Base-by-base conservation (phyloP, 805 yeast species). In the Kregervanrija delftensis region DNA sequence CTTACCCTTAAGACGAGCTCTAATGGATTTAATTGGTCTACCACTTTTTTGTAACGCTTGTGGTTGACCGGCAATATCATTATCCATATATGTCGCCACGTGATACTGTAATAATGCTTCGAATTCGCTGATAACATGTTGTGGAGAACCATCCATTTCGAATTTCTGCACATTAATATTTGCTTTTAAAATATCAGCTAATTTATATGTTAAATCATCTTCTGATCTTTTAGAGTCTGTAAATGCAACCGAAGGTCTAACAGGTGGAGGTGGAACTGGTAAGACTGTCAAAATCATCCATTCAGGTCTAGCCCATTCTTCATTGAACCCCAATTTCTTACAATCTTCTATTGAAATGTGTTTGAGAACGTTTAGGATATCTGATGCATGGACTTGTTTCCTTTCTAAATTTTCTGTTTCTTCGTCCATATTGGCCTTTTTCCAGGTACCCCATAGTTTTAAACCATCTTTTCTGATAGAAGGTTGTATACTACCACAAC, bases 191-290 rank as follows among this genome's bases (percentile, higher is more conserved):
- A 93, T 90, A 74, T 93, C 99, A 8, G 98, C 97, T 53, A 93
- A 74, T 67, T 93, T 93, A 65, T 90, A 93, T 2, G 99, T 93
- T 68, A 93, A 83, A 74, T 93, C 99, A 78, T 93, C 99, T 66
- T 93, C 99, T 56, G 98, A 97, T 70, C 99, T 82, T 49, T 96
- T 96, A 10, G 97, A 87, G 63, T 93, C 99, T 55, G 93, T 93
- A 59, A 93, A 90, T 2, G 99, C 96, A 69, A 93, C 93, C 17
- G 96, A 86, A 10, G 99, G 99, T 66, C 99, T 83, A 32, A 93
- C 99, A 33, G 97, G 98, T 50, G 99, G 99, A 42, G 99, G 99
- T 37, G 99, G 99, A 14, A 93, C 99, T 1, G 99, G 99, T 58
- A 93, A 73, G n/a, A 93, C 98, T 2, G 98, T 89, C 54, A 93